Evolutionary conservation across 345 rosid species (phyloP).

Genomic region (Acer saccharum): DNA sequence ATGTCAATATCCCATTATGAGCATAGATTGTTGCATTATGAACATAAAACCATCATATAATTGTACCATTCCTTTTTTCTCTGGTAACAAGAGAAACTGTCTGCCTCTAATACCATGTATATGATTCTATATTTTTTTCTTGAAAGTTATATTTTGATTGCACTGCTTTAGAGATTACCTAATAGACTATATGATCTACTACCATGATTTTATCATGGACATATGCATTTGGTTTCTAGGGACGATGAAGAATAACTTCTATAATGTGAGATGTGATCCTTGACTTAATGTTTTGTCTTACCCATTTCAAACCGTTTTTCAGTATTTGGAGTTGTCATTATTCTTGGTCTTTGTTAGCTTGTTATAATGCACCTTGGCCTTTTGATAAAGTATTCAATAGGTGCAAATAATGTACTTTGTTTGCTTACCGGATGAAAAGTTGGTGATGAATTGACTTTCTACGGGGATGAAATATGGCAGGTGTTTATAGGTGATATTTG

Average conservation of each 20-base stretch:
- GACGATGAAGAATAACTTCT: background rate
- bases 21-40: background rate
- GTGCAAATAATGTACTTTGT: background rate
- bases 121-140: background rate
- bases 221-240: background rate
- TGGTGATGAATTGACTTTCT: background rate
- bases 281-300: background rate
- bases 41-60: background rate
- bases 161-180: background rate
- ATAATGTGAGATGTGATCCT: background rate
- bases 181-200: background rate
- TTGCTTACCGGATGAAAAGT: background rate
- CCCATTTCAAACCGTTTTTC: background rate
- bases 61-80: background rate
- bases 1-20: background rate
- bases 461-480: background rate
- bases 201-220: background rate
- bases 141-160: background rate
- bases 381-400: background rate
- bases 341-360: background rate
- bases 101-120: background rate
- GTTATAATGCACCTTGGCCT: background rate
- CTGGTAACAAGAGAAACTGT: background rate
- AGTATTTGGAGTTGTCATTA: background rate
- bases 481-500: background rate